Conservation (phyloP, 768 basidiomycete genomes). For the Chalciporus chontae region DNA sequence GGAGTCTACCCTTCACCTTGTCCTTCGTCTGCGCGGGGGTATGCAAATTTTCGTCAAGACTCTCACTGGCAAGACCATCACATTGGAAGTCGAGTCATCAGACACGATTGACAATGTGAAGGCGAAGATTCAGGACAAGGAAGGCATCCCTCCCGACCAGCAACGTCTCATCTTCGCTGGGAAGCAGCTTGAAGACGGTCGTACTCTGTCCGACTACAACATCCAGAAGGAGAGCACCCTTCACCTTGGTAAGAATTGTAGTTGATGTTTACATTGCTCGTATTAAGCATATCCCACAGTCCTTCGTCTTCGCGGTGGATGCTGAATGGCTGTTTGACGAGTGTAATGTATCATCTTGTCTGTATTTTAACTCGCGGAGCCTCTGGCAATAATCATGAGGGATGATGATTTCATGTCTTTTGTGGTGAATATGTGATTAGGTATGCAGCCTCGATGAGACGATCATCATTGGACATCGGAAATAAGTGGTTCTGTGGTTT, state of each 20-base stretch:
- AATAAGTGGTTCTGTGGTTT: neutral
- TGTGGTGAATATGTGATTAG: neutral
- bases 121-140: constrained; percentile 77
- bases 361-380: constrained; percentile 2
- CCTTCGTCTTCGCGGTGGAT: constrained; percentile 78
- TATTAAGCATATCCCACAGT: constrained; percentile 34
- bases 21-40: constrained; percentile 65
- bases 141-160: constrained; percentile 76
- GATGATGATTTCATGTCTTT: neutral
- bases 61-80: constrained; percentile 75
- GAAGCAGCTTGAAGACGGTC: constrained; percentile 76
- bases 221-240: constrained; percentile 76
- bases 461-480: no score
- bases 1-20: constrained; percentile 74
- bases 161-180: constrained; percentile 79
- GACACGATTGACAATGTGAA: constrained; percentile 79
- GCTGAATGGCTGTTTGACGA: constrained; percentile 28
- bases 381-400: neutral
- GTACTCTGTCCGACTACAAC: constrained; percentile 75
- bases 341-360: neutral
- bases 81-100: constrained; percentile 69
- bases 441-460: no score
- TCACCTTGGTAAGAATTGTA: constrained; percentile 41
- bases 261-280: fast-evolving
- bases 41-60: constrained; percentile 77